A percentile compares a stretch with the other conserved stretches of the same genome.
Evolutionary conservation across 1,284 basidiomycete species (phyloP).

Genomic region (Heterobasidion occidentale): DNA sequence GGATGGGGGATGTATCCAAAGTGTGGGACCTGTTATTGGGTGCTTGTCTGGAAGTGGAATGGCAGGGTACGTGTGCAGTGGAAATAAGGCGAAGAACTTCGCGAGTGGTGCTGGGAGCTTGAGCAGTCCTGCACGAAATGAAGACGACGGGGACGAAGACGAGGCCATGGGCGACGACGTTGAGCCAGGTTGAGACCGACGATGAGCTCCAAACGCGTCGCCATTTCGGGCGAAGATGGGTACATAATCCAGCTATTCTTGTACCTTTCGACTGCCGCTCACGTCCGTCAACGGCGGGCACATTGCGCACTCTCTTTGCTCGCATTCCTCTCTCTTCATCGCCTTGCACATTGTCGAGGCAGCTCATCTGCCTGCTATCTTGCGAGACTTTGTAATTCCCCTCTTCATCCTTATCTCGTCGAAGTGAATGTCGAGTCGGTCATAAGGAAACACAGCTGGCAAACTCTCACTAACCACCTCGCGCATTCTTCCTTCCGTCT

Average conservation of each 20-base stretch:
- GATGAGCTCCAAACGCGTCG: no score
- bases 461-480: background rate
- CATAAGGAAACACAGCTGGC: background rate
- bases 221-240: background rate
- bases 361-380: no score
- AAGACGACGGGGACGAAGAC: constrained; percentile 14
- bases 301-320: no score
- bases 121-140: background rate
- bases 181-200: background rate
- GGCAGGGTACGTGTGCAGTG: constrained; percentile 37
- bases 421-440: background rate
- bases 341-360: no score
- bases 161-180: background rate
- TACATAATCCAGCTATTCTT: no score
- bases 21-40: constrained; percentile 34
- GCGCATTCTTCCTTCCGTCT: background rate
- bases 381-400: no score
- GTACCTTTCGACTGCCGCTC: no score
- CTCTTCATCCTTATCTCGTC: no score
- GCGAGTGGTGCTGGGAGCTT: constrained; percentile 7
- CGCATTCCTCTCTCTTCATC: no score
- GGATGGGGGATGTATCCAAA: constrained; percentile 56
- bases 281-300: no score
- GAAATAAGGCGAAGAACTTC: constrained; percentile 27
- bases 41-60: constrained; percentile 20